Evolutionary conservation across 352 stramenopile genomes (phyloP).

Genomic region (Phytopythium litorale): DNA sequence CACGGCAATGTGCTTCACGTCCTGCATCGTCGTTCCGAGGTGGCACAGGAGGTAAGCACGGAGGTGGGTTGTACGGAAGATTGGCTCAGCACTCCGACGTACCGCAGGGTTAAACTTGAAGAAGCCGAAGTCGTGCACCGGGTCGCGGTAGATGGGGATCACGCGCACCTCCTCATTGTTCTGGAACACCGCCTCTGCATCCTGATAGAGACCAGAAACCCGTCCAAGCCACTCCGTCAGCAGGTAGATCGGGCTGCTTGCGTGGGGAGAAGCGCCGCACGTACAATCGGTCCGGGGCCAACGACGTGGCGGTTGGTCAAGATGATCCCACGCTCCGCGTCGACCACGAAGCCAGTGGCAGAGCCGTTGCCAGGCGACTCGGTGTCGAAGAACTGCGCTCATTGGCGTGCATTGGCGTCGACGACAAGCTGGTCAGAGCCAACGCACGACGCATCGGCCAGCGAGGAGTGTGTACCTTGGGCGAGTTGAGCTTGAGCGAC

Average conservation of each 20-base stretch:
- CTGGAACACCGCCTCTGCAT: constrained; percentile 90
- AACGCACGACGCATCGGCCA: background rate
- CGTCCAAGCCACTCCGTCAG: background rate
- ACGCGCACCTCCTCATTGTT: constrained; percentile 94
- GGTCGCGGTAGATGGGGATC: constrained; percentile 90
- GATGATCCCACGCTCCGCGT: constrained; percentile 89
- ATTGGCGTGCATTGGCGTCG: constrained; percentile 12
- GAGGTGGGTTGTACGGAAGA: background rate
- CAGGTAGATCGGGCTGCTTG: background rate
- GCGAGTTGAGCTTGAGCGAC: constrained; percentile 86
- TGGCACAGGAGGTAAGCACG: background rate
- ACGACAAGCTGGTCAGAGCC: constrained; percentile 7
- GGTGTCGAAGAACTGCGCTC: constrained; percentile 85
- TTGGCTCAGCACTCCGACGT: background rate
- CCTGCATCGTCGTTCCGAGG: constrained; percentile 19
- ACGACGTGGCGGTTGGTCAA: constrained; percentile 93
- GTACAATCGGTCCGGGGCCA: constrained; percentile 76
- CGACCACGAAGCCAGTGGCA: constrained; percentile 92
- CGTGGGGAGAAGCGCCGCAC: constrained; percentile 5
- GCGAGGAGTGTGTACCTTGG: constrained; percentile 40
- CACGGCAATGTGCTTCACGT: constrained; percentile 84
- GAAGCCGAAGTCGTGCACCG: constrained; percentile 93
- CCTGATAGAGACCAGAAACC: constrained; percentile 16
- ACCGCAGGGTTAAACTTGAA: constrained; percentile 87
- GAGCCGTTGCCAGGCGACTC: constrained; percentile 85